phyloP scores from a whole-genome alignment of 164 flowering plant genomes.

The Annona squamosa region DNA sequence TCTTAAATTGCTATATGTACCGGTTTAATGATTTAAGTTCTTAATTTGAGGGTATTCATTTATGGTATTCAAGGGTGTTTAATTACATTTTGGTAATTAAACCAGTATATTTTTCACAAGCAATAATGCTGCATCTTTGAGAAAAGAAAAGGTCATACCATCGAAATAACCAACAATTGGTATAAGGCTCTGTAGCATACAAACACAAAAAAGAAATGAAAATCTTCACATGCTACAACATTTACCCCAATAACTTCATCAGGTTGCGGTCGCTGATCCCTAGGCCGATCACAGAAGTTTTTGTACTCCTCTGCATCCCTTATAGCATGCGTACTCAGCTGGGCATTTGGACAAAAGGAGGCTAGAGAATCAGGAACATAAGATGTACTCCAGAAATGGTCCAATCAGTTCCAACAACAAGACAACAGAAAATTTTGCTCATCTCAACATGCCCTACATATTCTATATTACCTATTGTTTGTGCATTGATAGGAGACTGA shows the following conservation, averaged over 20 bases:
- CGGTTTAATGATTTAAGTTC: too few relatives aligned
- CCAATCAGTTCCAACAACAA: neutral
- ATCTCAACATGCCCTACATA: neutral
- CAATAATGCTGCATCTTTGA: neutral
- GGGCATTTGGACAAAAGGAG: slow-evolving; percentile 16
- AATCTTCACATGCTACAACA: neutral
- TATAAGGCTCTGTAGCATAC: too few relatives aligned
- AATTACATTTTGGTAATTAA: too few relatives aligned
- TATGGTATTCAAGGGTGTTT: too few relatives aligned
- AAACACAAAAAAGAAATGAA: neutral
- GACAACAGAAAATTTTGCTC: neutral
- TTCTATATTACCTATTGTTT: neutral
- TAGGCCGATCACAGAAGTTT: slow-evolving; percentile 88
- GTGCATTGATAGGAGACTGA: neutral
- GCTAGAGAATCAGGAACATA: slow-evolving; percentile 2
- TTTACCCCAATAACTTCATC: slow-evolving; percentile 94
- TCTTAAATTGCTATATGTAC: too few relatives aligned
- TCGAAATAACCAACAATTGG: neutral
- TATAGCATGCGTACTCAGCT: slow-evolving; percentile 83
- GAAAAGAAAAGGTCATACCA: neutral
- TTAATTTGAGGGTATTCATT: too few relatives aligned
- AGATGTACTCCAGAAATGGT: neutral
- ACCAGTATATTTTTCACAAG: neutral
- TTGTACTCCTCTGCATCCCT: slow-evolving; percentile 93
- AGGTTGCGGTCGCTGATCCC: slow-evolving; percentile 84